Conservation (phyloP, 305 asterid genomes). For the Fraxinus xanthoxyloides region DNA sequence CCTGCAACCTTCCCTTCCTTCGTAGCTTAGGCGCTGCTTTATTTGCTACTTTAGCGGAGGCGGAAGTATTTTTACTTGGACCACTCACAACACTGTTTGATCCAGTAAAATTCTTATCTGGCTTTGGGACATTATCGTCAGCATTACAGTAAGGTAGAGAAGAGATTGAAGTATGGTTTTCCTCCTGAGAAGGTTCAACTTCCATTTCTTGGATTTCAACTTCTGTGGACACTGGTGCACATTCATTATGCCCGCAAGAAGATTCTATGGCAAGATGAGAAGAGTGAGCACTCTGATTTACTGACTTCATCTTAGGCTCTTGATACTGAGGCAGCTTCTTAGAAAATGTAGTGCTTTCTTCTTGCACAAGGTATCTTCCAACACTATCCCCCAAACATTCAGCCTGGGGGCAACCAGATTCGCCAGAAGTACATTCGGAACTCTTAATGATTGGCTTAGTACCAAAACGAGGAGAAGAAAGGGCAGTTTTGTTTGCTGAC, state of each 20-base stretch:
- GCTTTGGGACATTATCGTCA: conserved; percentile 13
- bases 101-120: conserved; percentile 23
- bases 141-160: background rate
- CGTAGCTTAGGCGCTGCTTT: conserved; percentile 52
- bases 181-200: conserved; percentile 25
- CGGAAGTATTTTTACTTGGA: conserved; percentile 31
- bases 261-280: conserved; percentile 28
- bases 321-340: conserved; percentile 18
- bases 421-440: conserved; percentile 25
- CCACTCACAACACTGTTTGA: conserved; percentile 29
- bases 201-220: conserved; percentile 26
- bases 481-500: conserved; percentile 23
- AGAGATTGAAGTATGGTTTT: conserved; percentile 23
- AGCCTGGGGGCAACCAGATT: conserved; percentile 7
- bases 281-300: conserved; percentile 19
- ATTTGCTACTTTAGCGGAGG: conserved; percentile 38
- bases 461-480: conserved; percentile 31
- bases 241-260: conserved; percentile 21
- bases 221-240: conserved; percentile 21
- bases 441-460: conserved; percentile 28
- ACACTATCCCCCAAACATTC: conserved; percentile 14
- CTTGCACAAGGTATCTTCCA: background rate
- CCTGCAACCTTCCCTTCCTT: conserved; percentile 54
- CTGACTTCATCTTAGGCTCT: background rate
- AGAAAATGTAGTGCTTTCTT: background rate